Percentiles rank a stretch among this genome's conserved stretches.
Conservation (phyloP, 495 filamentous ascomycete genomes). For the Hyaloscypha finlandica region DNA sequence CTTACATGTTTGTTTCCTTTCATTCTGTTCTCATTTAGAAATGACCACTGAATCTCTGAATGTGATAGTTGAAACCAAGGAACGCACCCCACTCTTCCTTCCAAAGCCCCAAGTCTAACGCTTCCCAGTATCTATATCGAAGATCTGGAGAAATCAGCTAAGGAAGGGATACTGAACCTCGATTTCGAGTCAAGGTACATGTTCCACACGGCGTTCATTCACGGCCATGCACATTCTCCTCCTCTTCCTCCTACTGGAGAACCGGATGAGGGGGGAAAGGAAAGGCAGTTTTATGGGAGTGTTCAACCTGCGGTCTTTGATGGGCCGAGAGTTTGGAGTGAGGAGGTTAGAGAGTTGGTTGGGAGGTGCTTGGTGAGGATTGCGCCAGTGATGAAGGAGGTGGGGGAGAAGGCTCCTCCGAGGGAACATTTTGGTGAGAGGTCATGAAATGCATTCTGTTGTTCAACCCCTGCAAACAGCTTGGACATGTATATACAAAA, state of each 20-base stretch:
- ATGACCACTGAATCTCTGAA: neutral
- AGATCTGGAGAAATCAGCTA: conserved; percentile 7
- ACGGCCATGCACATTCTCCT: conserved; percentile 20
- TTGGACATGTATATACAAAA: no score
- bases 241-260: conserved; percentile 3
- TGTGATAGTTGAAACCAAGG: conserved; percentile 13
- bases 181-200: conserved; percentile 22
- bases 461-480: no score
- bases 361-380: conserved; percentile 20
- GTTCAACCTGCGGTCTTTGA: conserved; percentile 23
- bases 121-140: conserved; percentile 18
- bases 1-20: neutral
- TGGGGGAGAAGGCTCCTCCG: conserved; percentile 8
- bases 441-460: neutral
- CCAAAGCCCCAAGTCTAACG: neutral
- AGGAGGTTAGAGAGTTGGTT: conserved; percentile 7
- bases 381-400: conserved; percentile 20
- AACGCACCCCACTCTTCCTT: neutral
- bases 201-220: conserved; percentile 22
- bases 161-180: conserved; percentile 12
- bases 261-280: neutral
- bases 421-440: conserved; percentile 12
- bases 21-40: neutral
- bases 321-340: conserved; percentile 13
- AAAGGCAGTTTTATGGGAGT: conserved; percentile 16